Percentiles rank a stretch among this genome's conserved stretches.
These are phyloP conservation scores for Protomyces gravidus DNA, from an alignment of 1,139 yeast genomes.

Conservation along the genomic window DNA sequence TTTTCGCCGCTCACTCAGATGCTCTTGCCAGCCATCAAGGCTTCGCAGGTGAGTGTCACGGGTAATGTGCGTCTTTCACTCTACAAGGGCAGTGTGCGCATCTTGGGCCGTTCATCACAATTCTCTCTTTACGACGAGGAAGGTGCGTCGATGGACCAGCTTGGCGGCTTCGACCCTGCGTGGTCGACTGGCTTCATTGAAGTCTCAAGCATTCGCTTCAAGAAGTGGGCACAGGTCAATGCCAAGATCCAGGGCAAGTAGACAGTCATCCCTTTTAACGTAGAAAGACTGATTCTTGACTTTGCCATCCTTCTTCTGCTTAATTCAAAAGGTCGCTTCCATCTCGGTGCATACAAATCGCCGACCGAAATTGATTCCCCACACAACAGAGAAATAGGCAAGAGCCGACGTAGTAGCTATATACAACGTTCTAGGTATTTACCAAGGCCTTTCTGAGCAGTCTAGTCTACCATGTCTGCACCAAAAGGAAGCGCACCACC, in stretches of 20 bases:
- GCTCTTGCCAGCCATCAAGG: constrained; percentile 84
- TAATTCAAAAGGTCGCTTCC: too few relatives aligned
- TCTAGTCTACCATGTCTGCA: not conserved
- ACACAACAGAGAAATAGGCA: too few relatives aligned
- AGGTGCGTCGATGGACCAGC: constrained; percentile 97
- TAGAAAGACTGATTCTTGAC: too few relatives aligned
- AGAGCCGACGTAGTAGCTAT: too few relatives aligned
- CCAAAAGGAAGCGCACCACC: not conserved
- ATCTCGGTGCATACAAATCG: too few relatives aligned
- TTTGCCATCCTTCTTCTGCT: too few relatives aligned
- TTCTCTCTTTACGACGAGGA: constrained; percentile 97
- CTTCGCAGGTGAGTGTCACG: constrained; percentile 91
- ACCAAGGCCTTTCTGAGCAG: too few relatives aligned
- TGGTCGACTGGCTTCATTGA: constrained; percentile 97
- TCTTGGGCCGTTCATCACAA: constrained; percentile 93
- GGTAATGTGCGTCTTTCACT: constrained; percentile 92
- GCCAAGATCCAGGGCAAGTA: constrained; percentile 64
- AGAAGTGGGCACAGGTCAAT: constrained; percentile 95
- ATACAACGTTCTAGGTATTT: too few relatives aligned
- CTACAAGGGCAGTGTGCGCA: constrained; percentile 80
- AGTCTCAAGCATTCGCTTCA: constrained; percentile 95
- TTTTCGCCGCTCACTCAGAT: constrained; percentile 98
- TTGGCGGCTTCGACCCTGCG: constrained; percentile 95
- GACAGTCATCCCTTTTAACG: too few relatives aligned
- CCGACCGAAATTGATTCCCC: too few relatives aligned